Conservation (phyloP, 805 yeast species). For the Starmerella kuoi region DNA sequence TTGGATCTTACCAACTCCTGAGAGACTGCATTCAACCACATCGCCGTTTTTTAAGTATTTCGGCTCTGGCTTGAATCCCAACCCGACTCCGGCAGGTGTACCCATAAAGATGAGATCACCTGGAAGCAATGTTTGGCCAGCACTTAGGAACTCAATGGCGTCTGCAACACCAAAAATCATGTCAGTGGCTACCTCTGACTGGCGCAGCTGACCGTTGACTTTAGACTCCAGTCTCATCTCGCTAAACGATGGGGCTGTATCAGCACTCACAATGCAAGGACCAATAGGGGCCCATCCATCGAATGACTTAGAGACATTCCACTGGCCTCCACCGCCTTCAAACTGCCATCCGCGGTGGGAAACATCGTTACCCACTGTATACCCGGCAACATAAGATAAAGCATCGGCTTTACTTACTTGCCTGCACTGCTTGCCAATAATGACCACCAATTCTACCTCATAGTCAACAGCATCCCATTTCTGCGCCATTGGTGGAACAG, state of each 20-base stretch:
- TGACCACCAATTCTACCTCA: slow-evolving; percentile 43
- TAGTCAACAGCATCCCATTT: slow-evolving; percentile 34
- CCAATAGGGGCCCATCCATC: slow-evolving; percentile 50
- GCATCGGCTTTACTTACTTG: slow-evolving; percentile 37
- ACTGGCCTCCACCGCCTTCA: slow-evolving; percentile 42
- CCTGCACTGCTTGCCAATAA: slow-evolving; percentile 40
- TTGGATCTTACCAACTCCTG: slow-evolving; percentile 34
- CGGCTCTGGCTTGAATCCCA: slow-evolving; percentile 34
- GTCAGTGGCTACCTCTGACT: slow-evolving; percentile 37
- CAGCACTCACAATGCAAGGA: slow-evolving; percentile 38
- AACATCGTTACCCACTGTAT: slow-evolving; percentile 44
- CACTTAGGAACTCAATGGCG: slow-evolving; percentile 37
- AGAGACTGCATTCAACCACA: slow-evolving; percentile 33
- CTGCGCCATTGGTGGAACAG: slow-evolving; percentile 30
- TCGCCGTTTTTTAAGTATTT: slow-evolving; percentile 38
- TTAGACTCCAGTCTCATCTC: slow-evolving; percentile 31
- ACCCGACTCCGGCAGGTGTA: slow-evolving; percentile 45
- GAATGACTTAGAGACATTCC: slow-evolving; percentile 41
- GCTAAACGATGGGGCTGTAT: slow-evolving; percentile 25
- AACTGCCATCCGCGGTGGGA: slow-evolving; percentile 48
- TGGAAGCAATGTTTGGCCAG: slow-evolving; percentile 41
- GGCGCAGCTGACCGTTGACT: slow-evolving; percentile 40
- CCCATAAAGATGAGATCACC: slow-evolving; percentile 48
- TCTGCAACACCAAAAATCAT: slow-evolving; percentile 37
- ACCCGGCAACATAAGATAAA: slow-evolving; percentile 39